Evolutionary conservation across 495 filamentous ascomycete genomes (phyloP), one percentile per base, ranked within the genome.

Genomic region (Chaetomium cochliodes): DNA sequence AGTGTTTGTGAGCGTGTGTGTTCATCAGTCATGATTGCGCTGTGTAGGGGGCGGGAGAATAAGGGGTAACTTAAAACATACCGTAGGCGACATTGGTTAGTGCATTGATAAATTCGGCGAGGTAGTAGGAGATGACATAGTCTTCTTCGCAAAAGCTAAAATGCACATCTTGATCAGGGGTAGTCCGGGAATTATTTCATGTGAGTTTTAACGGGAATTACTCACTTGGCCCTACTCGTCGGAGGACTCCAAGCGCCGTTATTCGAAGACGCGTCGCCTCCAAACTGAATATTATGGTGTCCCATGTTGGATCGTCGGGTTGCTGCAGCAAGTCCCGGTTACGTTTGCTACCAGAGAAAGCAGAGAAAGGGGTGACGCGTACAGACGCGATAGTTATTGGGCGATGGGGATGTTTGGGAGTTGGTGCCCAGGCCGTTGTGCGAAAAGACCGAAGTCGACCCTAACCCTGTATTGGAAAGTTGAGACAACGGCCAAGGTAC

Each of bases 51-150:
- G 3, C 9, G 20, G 25, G 26, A 9, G 0, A 20, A 26, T 28
- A 4, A 18, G 26, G 25, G 20, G 8, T 2, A 18, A 11, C 20
- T 41, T 30, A 30, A n/a, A 15, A 68, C 74, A 20, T 74, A 82
- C 81, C 59, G 65, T 85, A 85, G 8, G 72, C 73, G 2, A 85
- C 23, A 60, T 83, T 87, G 5, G 78, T 83, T n/a, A 86, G 47
- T 0, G 80, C 81, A 65, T 85, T 86, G 73, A 85, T 76, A 70
- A 85, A 81, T 62, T 87, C 84, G 50, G 79, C 84, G 39, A 86
- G 72, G 63, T 87, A 85, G 47, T 69, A 54, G 3, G 79, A 82
- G 52, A 87, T 66, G n/a, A 76, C 73, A 67, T 85, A 85, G 69
- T 87, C 84, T 72, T 85, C 66, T 41, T 69, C 65, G 59, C 67